Percentiles rank a stretch among this genome's conserved stretches.
phyloP scores from a whole-genome alignment of 345 rosid species.

The Gossypium bickii region DNA sequence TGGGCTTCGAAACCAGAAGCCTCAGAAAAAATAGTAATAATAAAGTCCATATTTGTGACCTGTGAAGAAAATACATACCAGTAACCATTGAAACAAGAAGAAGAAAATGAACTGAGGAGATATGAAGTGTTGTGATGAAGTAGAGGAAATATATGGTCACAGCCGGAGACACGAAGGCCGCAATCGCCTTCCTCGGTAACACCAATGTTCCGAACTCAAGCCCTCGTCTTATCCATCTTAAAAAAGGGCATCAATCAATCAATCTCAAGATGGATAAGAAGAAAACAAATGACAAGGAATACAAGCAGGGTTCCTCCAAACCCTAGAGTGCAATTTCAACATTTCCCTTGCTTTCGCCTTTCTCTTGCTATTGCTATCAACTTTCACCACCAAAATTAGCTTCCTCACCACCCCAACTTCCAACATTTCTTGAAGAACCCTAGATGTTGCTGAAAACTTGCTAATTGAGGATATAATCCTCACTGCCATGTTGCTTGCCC shows the following conservation, averaged over 20 bases:
- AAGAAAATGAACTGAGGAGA: constrained; percentile 13
- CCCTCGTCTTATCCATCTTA: no score
- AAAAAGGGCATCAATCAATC: not conserved
- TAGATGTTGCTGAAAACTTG: constrained; percentile 37
- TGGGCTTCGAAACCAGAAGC: no score
- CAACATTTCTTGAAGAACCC: constrained; percentile 58
- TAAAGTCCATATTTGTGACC: not conserved
- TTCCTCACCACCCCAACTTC: constrained; percentile 54
- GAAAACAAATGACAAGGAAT: constrained; percentile 42
- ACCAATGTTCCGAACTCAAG: no score
- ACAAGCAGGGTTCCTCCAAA: constrained; percentile 50
- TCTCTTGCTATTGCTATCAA: constrained; percentile 34
- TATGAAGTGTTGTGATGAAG: constrained; percentile 68
- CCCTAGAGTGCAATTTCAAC: constrained; percentile 48
- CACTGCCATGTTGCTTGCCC: constrained; percentile 45
- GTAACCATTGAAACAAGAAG: not conserved
- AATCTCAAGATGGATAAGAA: constrained; percentile 38
- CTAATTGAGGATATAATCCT: constrained; percentile 41
- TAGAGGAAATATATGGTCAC: no score
- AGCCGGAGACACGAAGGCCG: no score
- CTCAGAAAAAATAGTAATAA: no score
- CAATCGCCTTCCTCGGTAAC: no score
- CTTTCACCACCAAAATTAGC: constrained; percentile 47
- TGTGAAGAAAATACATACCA: not conserved
- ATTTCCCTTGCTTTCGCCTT: constrained; percentile 49